These are phyloP conservation scores for Saksenaea oblongispora DNA, from an alignment of 371 early-diverging fungal genomes.

Conservation along the genomic window DNA sequence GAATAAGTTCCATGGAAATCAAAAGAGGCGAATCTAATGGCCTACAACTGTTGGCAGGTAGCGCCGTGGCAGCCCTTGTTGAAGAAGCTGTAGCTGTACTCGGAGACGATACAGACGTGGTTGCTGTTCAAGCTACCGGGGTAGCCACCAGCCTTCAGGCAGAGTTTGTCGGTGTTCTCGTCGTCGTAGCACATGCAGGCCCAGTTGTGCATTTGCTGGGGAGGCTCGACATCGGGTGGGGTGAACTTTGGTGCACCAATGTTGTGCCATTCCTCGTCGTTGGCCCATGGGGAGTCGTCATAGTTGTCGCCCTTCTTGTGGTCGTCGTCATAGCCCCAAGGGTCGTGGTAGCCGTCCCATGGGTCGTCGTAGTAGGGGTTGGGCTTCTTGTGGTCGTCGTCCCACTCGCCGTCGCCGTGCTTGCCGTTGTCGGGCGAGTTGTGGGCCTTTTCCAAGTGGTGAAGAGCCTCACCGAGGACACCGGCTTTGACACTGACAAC, in stretches of 20 bases:
- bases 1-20: neutral
- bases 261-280: no score
- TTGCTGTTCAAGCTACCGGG: neutral
- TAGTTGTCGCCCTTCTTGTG: neutral
- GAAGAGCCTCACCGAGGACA: neutral
- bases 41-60: neutral
- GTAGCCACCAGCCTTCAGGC: neutral
- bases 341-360: neutral
- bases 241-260: neutral
- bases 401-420: no score
- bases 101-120: slow-evolving; percentile 1
- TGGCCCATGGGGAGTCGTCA: neutral
- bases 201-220: neutral
- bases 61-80: neutral
- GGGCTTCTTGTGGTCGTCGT: neutral
- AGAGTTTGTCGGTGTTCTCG: neutral
- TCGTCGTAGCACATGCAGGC: neutral
- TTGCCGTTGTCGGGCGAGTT: no score
- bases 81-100: slow-evolving; percentile 1
- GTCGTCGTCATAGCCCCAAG: neutral
- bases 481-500: neutral
- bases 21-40: neutral
- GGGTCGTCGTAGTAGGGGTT: neutral
- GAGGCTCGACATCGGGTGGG: neutral
- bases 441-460: neutral